Conservation (phyloP, 2,329 filamentous ascomycete genomes). For the Sordariomycetes sp. region DNA sequence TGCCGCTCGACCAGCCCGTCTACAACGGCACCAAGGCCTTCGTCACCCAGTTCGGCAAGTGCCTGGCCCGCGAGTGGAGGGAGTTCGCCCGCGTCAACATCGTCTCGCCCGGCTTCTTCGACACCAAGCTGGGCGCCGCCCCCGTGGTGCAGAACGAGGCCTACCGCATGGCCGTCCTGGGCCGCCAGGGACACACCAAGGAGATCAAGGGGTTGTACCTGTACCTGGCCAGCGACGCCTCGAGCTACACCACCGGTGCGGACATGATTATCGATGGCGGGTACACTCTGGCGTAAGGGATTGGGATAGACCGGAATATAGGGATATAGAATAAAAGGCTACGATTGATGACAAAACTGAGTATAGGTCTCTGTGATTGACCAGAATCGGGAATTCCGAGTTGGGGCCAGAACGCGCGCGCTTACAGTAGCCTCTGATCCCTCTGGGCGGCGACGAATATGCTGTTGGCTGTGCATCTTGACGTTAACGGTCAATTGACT, state of each 20-base stretch:
- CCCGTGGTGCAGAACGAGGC: conserved; percentile 33
- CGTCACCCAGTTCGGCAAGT: conserved; percentile 46
- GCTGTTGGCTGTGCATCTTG: too few relatives aligned
- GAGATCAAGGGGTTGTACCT: conserved; percentile 54
- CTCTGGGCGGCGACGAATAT: too few relatives aligned
- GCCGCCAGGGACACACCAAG: conserved; percentile 53
- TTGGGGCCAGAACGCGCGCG: too few relatives aligned
- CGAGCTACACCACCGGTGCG: conserved; percentile 38
- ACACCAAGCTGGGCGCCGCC: conserved; percentile 43
- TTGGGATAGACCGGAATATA: too few relatives aligned
- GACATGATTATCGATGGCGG: conserved; percentile 37
- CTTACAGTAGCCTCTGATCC: too few relatives aligned
- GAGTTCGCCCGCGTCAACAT: conserved; percentile 49
- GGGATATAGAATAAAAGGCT: too few relatives aligned
- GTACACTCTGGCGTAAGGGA: conserved; percentile 15
- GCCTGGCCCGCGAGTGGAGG: conserved; percentile 45
- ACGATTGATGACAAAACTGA: too few relatives aligned
- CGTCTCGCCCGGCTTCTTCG: conserved; percentile 37
- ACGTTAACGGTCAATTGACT: too few relatives aligned
- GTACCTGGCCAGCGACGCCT: conserved; percentile 42
- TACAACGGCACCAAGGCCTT: conserved; percentile 50
- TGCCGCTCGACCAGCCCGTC: conserved; percentile 42
- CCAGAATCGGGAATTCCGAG: too few relatives aligned
- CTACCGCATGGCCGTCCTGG: conserved; percentile 37
- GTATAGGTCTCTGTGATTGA: too few relatives aligned